Evolutionary conservation across 2,329 filamentous ascomycete species (phyloP).

Genomic region (Helotiales sp.): DNA sequence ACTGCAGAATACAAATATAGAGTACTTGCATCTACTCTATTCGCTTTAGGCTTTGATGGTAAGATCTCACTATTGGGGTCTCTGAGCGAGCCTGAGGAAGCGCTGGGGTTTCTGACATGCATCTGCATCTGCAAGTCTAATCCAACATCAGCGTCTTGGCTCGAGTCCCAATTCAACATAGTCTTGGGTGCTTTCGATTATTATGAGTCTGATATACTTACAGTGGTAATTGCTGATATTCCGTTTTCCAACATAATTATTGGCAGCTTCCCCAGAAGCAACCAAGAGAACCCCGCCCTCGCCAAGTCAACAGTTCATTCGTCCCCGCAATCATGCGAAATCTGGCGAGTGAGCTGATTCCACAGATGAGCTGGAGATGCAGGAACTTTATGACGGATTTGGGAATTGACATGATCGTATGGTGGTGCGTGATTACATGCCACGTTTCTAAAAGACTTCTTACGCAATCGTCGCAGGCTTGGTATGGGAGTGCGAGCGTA

Average conservation of each 20-base stretch:
- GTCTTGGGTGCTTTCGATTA: too few relatives aligned
- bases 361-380: background rate
- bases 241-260: background rate
- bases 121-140: background rate
- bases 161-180: too few relatives aligned
- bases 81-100: background rate
- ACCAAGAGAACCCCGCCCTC: background rate
- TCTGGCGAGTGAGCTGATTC: background rate
- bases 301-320: background rate
- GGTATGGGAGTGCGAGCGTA: background rate
- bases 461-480: background rate
- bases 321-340: background rate
- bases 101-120: background rate
- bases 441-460: background rate
- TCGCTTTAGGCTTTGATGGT: background rate
- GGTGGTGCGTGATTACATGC: background rate
- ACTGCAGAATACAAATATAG: background rate
- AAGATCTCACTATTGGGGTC: too few relatives aligned
- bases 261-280: background rate
- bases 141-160: too few relatives aligned
- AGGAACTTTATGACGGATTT: background rate
- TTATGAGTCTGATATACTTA: too few relatives aligned
- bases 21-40: background rate
- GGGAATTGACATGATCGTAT: too few relatives aligned
- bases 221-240: too few relatives aligned